Percentiles rank a stretch among this genome's conserved stretches.
Conservation (phyloP, 1,284 basidiomycete genomes). For the Fomitiporia mediterranea region DNA sequence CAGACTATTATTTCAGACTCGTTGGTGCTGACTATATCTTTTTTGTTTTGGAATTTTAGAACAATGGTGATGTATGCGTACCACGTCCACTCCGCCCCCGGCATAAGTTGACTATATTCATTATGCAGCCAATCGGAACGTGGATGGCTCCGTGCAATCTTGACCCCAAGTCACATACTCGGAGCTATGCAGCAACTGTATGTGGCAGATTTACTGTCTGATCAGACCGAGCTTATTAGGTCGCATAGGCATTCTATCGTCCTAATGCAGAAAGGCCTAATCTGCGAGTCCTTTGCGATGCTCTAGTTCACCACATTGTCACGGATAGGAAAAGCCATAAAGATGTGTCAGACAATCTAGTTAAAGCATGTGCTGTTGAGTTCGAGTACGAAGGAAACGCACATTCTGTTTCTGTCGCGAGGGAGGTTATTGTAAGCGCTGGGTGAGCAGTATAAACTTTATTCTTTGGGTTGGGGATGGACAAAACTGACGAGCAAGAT, state of each 20-base stretch:
- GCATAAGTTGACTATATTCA: not conserved
- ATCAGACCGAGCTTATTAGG: not conserved
- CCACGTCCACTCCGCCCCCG: not conserved
- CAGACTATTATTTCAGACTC: too few species aligned
- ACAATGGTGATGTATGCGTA: slow-evolving; percentile 24
- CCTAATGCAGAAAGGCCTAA: slow-evolving; percentile 24
- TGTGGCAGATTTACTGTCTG: not conserved
- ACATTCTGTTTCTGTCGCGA: slow-evolving; percentile 28
- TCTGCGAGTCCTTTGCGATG: slow-evolving; percentile 23
- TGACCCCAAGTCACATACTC: slow-evolving; percentile 21
- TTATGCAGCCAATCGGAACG: slow-evolving; percentile 17
- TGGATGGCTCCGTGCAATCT: slow-evolving; percentile 17
- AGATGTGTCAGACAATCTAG: too few species aligned
- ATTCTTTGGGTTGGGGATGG: too few species aligned
- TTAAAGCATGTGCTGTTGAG: slow-evolving; percentile 31
- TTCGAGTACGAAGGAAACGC: slow-evolving; percentile 28
- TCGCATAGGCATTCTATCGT: slow-evolving; percentile 22
- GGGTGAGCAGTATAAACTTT: slow-evolving; percentile 23
- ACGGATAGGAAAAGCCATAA: not conserved
- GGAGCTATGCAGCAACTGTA: slow-evolving; percentile 24
- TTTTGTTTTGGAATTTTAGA: slow-evolving; percentile 15
- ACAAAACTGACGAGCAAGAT: too few species aligned
- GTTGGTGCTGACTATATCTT: too few species aligned
- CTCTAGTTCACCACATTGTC: slow-evolving; percentile 20
- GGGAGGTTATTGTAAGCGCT: slow-evolving; percentile 37